phyloP scores from a whole-genome alignment of 192 early-diverging fungal genomes.

The Endogone sp. region DNA sequence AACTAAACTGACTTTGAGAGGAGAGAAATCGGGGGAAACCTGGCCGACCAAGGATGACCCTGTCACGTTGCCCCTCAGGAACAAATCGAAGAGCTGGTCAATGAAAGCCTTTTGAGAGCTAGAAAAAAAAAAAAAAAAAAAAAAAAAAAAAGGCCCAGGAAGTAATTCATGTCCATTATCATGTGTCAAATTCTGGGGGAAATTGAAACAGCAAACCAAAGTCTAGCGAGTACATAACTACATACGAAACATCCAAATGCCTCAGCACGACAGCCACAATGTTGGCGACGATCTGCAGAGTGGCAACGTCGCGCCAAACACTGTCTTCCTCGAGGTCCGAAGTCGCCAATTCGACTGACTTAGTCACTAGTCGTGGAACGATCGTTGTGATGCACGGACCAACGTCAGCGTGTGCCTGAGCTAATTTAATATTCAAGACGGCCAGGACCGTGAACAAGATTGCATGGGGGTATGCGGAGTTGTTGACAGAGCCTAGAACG shows the following conservation, averaged over 20 bases:
- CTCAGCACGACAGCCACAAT: conserved; percentile 38
- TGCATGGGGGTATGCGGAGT: conserved; percentile 38
- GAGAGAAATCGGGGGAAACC: background rate
- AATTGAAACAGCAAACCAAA: no score
- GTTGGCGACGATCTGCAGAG: conserved; percentile 32
- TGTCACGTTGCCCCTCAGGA: conserved; percentile 31
- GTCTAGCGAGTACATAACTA: background rate
- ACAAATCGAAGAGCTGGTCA: conserved; percentile 40
- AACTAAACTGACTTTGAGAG: conserved; percentile 4
- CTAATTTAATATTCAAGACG: conserved; percentile 34
- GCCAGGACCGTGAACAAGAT: conserved; percentile 40
- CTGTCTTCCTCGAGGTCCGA: conserved; percentile 14
- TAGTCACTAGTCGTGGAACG: conserved; percentile 34
- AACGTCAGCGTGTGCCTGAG: conserved; percentile 32
- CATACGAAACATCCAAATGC: conserved; percentile 42
- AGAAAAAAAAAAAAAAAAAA: background rate
- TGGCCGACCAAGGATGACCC: conserved; percentile 9
- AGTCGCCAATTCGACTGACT: conserved; percentile 33
- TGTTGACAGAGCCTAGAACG: conserved; percentile 5
- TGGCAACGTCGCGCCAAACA: conserved; percentile 21
- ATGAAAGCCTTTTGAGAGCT: conserved; percentile 39
- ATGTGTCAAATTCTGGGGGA: no score
- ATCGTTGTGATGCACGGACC: conserved; percentile 32
- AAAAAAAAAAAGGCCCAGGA: background rate
- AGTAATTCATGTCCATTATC: no score